phyloP scores from a whole-genome alignment of 2,329 filamentous ascomycete genomes.

The Fusarium setosum region DNA sequence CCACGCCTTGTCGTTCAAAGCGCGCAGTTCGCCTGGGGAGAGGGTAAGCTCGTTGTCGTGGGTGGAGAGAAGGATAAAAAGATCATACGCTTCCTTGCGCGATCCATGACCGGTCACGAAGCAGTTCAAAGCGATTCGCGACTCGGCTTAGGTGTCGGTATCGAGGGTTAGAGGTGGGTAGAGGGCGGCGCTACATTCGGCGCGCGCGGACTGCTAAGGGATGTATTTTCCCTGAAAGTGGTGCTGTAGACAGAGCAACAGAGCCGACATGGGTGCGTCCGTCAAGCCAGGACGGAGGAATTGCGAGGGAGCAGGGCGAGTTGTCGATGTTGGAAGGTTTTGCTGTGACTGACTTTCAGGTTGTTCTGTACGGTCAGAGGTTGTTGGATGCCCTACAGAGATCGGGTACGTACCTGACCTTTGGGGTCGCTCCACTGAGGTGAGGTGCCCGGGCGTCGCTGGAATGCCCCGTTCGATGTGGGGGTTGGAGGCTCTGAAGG shows the following conservation, averaged over 20 bases:
- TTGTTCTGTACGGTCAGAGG: constrained; percentile 27
- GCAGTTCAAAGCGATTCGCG: constrained; percentile 40
- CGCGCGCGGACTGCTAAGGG: constrained; percentile 55
- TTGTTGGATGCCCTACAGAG: constrained; percentile 19
- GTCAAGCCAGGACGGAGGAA: constrained; percentile 41
- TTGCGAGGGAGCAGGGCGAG: constrained; percentile 33
- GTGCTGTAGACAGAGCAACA: constrained; percentile 49
- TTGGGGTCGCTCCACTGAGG: no score
- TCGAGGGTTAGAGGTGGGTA: constrained; percentile 27
- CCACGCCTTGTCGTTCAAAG: constrained; percentile 90
- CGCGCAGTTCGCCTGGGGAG: constrained; percentile 83
- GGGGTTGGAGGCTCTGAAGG: constrained; percentile 1
- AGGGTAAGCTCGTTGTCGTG: constrained; percentile 25
- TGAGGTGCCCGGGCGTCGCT: not conserved
- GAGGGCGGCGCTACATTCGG: constrained; percentile 60
- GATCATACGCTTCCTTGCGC: constrained; percentile 70
- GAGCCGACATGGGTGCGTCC: constrained; percentile 55
- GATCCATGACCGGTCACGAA: constrained; percentile 67
- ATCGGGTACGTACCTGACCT: constrained; percentile 15
- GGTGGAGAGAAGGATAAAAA: not conserved
- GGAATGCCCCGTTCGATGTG: not conserved
- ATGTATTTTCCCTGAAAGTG: constrained; percentile 51
- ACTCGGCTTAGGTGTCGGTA: constrained; percentile 32
- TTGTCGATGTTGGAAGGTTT: constrained; percentile 24
- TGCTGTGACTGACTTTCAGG: constrained; percentile 37